Base-by-base conservation (phyloP, 768 basidiomycete genomes). In the Ramaria sp. region DNA sequence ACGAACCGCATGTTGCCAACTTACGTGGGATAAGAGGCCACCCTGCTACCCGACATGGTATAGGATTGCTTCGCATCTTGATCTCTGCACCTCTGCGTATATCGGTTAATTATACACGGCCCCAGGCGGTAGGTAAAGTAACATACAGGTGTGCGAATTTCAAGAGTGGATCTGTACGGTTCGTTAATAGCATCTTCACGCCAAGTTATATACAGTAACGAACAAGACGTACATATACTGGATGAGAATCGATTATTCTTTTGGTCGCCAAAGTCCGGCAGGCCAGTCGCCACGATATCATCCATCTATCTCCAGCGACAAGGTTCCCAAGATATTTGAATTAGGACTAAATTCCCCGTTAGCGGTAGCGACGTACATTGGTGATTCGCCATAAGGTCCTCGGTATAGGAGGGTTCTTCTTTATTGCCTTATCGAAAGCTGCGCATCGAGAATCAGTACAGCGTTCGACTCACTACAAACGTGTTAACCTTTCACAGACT, bases 221-320 rank as follows among this genome's bases (percentile, higher is more conserved):
- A 31, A 33, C 37, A 30, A 51, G 12, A 33, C 19, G 9, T 37
- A 37, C 34, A 10, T 9, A 30, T 13, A 41, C 39, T 30, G 38
- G 37, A n/a, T 13, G 53, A 30, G 34, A 54, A 54, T 7, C 17
- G 19, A 38, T 24, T 54, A 17, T 42, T 19, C 42, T n/a, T 51
- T n/a, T 30, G 51, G 57, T 61, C 60, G 17, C 63, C 63, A 17
- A 63, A 51, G 12, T 42, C 63, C 15, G 63, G 63, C 15, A 63
- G 49, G 15, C 49, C 39, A 15, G 63, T 63, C 17, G 63, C 63
- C 5, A 63, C 63, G n/a, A 52, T 43, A 52, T 63, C 62, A 12
- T 61, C 54, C 42, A 54, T 59, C 54, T 45, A 41, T 48, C 7
- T 20, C 42, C 17, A 47, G 19, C n/a, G 48, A 53, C 30, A 46